phyloP scores from a whole-genome alignment of 345 rosid genomes.

The Microcos paniculata region DNA sequence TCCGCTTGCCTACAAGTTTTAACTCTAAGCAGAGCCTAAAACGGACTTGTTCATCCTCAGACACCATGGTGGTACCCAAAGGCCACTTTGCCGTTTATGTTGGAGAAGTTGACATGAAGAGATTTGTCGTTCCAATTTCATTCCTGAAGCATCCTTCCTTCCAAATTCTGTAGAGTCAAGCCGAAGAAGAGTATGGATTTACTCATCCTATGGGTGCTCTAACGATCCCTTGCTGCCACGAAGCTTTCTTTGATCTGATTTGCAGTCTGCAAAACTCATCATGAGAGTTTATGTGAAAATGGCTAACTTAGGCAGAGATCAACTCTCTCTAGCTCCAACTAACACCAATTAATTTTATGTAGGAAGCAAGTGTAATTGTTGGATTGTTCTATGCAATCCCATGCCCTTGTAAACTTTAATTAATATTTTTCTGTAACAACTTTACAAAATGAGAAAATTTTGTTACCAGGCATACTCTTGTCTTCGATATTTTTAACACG shows the following conservation, averaged over 20 bases:
- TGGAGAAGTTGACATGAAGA: constrained; percentile 51
- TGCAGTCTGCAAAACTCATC: constrained; percentile 30
- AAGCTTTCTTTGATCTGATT: constrained; percentile 38
- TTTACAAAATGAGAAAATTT: no score
- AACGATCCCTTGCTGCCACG: constrained; percentile 56
- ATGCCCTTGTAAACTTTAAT: neutral
- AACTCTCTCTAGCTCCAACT: no score
- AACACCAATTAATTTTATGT: no score
- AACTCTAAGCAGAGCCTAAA: no score
- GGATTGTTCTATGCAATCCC: neutral
- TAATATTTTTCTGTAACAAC: neutral
- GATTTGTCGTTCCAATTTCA: constrained; percentile 47
- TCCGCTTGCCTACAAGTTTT: no score
- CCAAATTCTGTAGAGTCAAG: constrained; percentile 41
- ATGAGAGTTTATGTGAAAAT: neutral
- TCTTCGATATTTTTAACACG: no score
- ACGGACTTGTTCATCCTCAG: neutral
- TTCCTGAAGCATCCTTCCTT: constrained; percentile 41
- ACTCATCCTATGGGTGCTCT: constrained; percentile 56
- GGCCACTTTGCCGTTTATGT: constrained; percentile 56
- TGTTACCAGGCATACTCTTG: no score
- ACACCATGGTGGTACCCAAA: constrained; percentile 24
- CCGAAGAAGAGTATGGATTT: constrained; percentile 53
- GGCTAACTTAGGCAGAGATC: neutral
- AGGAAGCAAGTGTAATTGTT: neutral